Base-by-base conservation (phyloP, 106 monocot genomes). In the Phalaenopsis aphrodite region DNA sequence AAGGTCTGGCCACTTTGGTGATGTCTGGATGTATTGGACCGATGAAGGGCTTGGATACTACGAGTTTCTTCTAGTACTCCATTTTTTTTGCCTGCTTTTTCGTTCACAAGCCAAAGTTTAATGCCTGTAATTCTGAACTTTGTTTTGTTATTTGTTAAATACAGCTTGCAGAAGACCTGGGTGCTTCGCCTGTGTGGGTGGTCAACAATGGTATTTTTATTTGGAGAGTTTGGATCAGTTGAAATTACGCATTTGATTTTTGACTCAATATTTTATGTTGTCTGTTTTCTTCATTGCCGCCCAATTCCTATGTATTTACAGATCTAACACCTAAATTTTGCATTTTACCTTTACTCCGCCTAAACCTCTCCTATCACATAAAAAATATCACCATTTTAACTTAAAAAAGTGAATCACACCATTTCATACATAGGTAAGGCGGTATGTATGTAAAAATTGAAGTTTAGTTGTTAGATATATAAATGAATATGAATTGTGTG, bases 11-110 rank as follows among this genome's bases (percentile, higher is more conserved):
- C 98, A 95, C 76, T 99, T 93, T 79, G 91, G 91, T 73, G 98
- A 95, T 88, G 88, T 93, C 77, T 99, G 98, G 98, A 90, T 84
- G 81, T 99, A 99, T 75, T 99, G 98, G 98, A 95, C 91, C 12
- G 98, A 99, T 83, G 94, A 99, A 87, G 98, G 98, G 30, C 89
- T 99, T 69, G 98, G 98, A 81, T 99, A 89, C 82, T 93, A 83
- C 39, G 98, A 99, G 78, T 95, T 93, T 80, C 98, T 99, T 75
- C 91, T 89, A 85, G 98, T 99, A 82, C 15, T 83, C 76, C 57
- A 66, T 45, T 61, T 7, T 66, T 45, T 39, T 72, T 2, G 5
- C 42, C 58, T 24, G 37, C 9, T 75, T 12, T 52, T 46, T 30
- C 42, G 21, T 14, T 43, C 69, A 42, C 5, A 82, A 77, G 38